These are phyloP conservation scores for Teratosphaeria gauchensis DNA, from an alignment of 2,329 filamentous ascomycete genomes.

Conservation along the genomic window DNA sequence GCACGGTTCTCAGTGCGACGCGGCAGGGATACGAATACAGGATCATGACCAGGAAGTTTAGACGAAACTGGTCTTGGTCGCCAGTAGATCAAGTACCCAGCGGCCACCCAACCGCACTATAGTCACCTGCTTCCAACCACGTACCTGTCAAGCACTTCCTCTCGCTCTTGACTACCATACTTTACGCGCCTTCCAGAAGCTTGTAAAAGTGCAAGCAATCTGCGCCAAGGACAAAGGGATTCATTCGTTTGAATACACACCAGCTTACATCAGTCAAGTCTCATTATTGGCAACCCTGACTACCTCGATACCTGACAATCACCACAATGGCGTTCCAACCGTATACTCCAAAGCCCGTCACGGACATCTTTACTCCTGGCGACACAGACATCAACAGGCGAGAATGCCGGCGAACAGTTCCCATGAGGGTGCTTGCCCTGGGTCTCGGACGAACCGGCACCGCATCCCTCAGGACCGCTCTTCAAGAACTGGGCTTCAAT, in stretches of 20 bases:
- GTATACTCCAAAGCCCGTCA: conserved; percentile 41
- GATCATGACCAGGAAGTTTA: not conserved
- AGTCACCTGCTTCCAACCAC: not conserved
- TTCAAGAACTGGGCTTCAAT: conserved; percentile 56
- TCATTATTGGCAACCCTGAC: not conserved
- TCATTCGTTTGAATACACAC: not conserved
- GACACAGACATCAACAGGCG: conserved; percentile 61
- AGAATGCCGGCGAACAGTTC: conserved; percentile 55
- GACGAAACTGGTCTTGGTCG: not conserved
- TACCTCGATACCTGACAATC: not conserved
- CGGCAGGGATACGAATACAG: not conserved
- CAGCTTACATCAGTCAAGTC: not conserved
- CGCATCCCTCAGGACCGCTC: conserved; percentile 56
- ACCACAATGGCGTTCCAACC: conserved; percentile 29
- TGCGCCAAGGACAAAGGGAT: not conserved
- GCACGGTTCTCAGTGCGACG: not conserved
- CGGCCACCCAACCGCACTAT: not conserved
- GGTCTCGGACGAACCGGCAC: conserved; percentile 63
- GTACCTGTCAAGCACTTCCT: not conserved
- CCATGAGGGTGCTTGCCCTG: conserved; percentile 63
- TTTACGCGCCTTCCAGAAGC: not conserved
- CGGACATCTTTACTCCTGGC: conserved; percentile 49
- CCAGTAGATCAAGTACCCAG: not conserved
- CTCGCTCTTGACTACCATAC: not conserved
- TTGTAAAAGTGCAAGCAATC: not conserved